Evolutionary conservation across 352 stramenopile species (phyloP).

Genomic region (Phytophthora citrophthora): DNA sequence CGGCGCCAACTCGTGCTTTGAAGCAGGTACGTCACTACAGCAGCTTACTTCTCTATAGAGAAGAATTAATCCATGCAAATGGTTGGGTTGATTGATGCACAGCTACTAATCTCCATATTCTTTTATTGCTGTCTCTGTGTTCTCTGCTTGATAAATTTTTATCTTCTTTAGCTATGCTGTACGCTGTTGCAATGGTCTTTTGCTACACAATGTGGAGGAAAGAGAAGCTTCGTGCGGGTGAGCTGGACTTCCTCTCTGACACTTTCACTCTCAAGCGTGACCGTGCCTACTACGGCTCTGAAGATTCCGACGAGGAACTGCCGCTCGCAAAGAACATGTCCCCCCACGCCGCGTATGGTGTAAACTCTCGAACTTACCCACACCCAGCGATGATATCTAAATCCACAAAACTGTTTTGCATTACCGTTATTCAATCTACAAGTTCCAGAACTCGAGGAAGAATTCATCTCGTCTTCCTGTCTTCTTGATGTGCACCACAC

Average conservation of each 20-base stretch:
- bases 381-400: conserved; percentile 31
- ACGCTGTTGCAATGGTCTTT: conserved; percentile 46
- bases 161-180: conserved; percentile 49
- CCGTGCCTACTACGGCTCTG: conserved; percentile 66
- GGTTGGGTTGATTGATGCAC: not conserved
- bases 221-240: conserved; percentile 50
- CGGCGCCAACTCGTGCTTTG: conserved; percentile 76
- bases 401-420: conserved; percentile 31
- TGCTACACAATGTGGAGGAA: conserved; percentile 71
- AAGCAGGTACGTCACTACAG: conserved; percentile 58
- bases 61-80: not conserved
- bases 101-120: conserved; percentile 9
- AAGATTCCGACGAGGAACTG: conserved; percentile 77
- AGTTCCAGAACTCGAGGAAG: not conserved
- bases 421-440: not conserved
- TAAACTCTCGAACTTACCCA: conserved; percentile 21
- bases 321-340: conserved; percentile 76
- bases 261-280: conserved; percentile 54
- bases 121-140: conserved; percentile 4
- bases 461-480: not conserved
- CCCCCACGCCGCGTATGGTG: conserved; percentile 40
- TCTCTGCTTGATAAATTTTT: not conserved
- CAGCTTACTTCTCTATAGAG: not conserved
- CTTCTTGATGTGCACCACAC: conserved; percentile 18
- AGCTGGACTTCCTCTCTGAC: conserved; percentile 50